Conservation (phyloP, 2,329 filamentous ascomycete species). For the Leptodontidium sp. region DNA sequence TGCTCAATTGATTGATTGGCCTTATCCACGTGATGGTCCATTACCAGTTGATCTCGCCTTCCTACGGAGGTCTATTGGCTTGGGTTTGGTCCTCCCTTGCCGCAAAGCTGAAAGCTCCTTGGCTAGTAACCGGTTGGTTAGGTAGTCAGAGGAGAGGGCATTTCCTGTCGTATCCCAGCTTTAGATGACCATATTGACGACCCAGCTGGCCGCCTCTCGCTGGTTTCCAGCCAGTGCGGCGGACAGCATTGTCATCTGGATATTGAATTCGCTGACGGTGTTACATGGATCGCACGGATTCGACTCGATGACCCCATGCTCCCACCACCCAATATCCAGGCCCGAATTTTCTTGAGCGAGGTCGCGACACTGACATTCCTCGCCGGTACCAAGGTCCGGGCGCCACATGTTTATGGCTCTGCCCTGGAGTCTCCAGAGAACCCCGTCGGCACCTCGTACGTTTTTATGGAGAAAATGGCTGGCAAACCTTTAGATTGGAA, state of each 20-base stretch:
- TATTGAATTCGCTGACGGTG: neutral
- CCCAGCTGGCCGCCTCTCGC: neutral
- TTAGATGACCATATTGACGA: neutral
- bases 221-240: neutral
- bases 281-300: neutral
- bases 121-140: too few species aligned
- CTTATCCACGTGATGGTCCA: too few species aligned
- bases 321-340: neutral
- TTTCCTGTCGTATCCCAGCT: neutral
- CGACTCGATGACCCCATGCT: neutral
- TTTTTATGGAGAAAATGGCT: neutral
- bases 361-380: too few species aligned
- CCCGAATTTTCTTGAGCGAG: too few species aligned
- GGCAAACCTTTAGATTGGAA: neutral
- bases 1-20: too few species aligned
- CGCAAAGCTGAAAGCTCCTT: too few species aligned
- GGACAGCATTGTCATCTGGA: neutral
- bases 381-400: too few species aligned
- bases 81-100: too few species aligned
- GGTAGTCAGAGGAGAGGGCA: neutral
- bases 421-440: neutral
- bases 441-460: neutral
- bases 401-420: too few species aligned
- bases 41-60: too few species aligned
- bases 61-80: too few species aligned